Evolutionary conservation across 176 grass and related monocot genomes (phyloP), one percentile per base, ranked within the genome.

Genomic region (Otatea glauca): DNA sequence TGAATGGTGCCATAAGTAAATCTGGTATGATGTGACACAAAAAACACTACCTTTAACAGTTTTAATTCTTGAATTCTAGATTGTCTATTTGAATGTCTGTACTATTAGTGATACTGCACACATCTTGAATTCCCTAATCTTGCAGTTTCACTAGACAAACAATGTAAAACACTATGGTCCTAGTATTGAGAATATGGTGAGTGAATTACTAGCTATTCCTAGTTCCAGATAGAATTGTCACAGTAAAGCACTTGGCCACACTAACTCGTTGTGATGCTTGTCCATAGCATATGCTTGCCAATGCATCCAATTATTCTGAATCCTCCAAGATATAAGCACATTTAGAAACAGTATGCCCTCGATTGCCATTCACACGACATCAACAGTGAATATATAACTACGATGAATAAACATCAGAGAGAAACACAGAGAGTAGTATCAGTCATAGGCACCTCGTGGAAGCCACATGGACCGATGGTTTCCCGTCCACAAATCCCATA

Each of bases 401-500:
- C 0, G 56, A 53, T 17, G 20, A 17, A 58, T 65, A 17, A 25
- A 44, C 14, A 53, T 18, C 7, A 32, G 7, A 56, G 38, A 88
- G 21, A 77, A 39, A 14, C 39, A 75, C 3, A 15, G n/a, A 58
- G 42, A 77, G 62, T 27, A 84, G 16, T 60, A 67, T 70, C 9
- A 84, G 37, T 34, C 6, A 56, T 50, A 25, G 21, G 65, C 34
- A 93, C 91, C 91, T 93, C 81, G 9, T 86, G 69, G 75, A 93
- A 93, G 53, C 76, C 66, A 23, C 81, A 90, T 27, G 91, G 75
- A 13, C 91, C 84, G 21, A 47, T 66, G 3, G 38, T 55, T 65
- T 93, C 91, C 68, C 48, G 74, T 21, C 47, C 56, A 23, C 3
- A 54, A n/a, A 21, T 41, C 53, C 81, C 88, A 71, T 14, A 42